Evolutionary conservation across 2,329 filamentous ascomycete species (phyloP).

Genomic region (Diaporthe sp.): DNA sequence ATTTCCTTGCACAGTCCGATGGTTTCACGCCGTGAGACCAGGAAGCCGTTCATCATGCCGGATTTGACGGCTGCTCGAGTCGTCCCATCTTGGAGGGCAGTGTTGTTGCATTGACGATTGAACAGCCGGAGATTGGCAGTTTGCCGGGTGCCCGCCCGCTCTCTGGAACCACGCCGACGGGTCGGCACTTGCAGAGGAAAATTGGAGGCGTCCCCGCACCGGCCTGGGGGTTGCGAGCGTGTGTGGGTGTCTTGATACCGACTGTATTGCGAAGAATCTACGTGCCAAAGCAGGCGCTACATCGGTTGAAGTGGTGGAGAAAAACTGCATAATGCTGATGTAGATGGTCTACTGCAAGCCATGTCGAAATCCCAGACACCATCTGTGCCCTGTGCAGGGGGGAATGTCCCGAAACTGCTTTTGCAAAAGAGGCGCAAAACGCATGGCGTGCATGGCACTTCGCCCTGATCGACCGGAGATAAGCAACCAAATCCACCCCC

Average conservation of each 20-base stretch:
- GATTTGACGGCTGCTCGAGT: neutral
- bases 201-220: conserved; percentile 12
- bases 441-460: too few species aligned
- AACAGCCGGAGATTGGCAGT: conserved; percentile 11
- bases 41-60: neutral
- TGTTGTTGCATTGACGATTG: neutral
- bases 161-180: conserved; percentile 13
- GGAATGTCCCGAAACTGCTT: neutral
- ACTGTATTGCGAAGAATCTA: neutral
- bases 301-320: neutral
- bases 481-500: conserved; percentile 21
- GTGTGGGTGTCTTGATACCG: neutral
- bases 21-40: conserved; percentile 16
- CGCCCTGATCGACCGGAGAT: neutral
- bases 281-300: neutral
- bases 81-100: conserved; percentile 4
- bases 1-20: neutral
- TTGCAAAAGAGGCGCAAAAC: neutral
- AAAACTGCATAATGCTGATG: neutral
- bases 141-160: conserved; percentile 12
- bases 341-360: neutral
- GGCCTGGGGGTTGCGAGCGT: neutral
- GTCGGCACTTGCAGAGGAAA: conserved; percentile 26
- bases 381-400: neutral
- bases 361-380: neutral